Base-by-base conservation (phyloP, 805 yeast species). In the Monosporozyma unispora region DNA sequence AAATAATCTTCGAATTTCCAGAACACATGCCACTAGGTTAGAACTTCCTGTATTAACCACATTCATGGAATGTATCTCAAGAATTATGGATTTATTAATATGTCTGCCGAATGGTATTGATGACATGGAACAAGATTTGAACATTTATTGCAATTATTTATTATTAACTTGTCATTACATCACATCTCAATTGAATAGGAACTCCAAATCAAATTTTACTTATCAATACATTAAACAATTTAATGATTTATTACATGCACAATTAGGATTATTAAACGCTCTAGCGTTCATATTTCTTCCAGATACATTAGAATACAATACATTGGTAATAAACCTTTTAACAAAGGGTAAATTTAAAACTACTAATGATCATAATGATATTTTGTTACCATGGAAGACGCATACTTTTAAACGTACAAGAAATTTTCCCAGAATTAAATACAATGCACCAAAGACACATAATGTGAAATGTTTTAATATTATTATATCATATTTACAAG, bases 231-330 rank as follows among this genome's bases (percentile, higher is more conserved):
- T 44, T 28, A 44, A 44, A 29, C 39, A 44, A 29, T 16, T 31
- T 14, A 29, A 44, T 12, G 46, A 46, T 62, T n/a, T 39, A 21
- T 51, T 62, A 23, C 53, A 60, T 37, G 54, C 66, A 8, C 57
- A 64, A 37, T 51, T 63, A 40, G 69, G 69, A 12, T 61, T 63
- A 50, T 40, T 64, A 43, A 58, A 57, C 44, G 69, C 69, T 25
- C 61, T 52, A 42, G 61, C 65, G 23, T 64, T 58, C 39, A 55
- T 62, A 48, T 64, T 57, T 41, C 40, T 65, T 29, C 61, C 64
- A 9, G 64, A 61, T 47, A 55, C 57, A 6, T 53, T 54, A 2
- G 54, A 60, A 46, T 63, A 59, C 46, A 67, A 63, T 49, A 5
- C 29, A n/a, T 11, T 27, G 16, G 25, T 42, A 18, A 23, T 42